Evolutionary conservation across 176 grass and related monocot genomes (phyloP).

Genomic region (Miscanthus lutarioriparius): DNA sequence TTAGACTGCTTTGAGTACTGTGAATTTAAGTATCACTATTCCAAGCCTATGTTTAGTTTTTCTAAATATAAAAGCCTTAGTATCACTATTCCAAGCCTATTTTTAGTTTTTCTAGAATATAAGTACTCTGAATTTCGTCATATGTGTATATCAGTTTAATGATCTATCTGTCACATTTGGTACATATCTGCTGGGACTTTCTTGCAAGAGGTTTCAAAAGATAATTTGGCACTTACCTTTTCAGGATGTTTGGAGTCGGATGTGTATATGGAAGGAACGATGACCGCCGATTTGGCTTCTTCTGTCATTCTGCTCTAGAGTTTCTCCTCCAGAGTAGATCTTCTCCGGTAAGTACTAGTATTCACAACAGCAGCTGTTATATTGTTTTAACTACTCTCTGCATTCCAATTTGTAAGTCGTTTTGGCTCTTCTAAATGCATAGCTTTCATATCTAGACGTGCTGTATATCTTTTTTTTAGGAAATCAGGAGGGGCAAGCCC

Average conservation of each 20-base stretch:
- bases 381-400: neutral
- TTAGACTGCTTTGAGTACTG: neutral
- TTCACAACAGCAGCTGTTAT: neutral
- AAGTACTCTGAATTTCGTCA: neutral
- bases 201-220: constrained; percentile 18
- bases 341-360: constrained; percentile 51
- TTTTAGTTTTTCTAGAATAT: neutral
- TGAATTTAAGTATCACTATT: neutral
- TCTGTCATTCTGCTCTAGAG: constrained; percentile 92
- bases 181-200: neutral
- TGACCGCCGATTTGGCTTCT: constrained; percentile 71
- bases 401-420: too few species aligned
- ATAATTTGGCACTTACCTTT: neutral
- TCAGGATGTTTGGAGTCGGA: constrained; percentile 78
- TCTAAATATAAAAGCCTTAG: neutral
- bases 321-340: constrained; percentile 73
- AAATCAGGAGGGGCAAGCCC: too few species aligned
- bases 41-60: neutral
- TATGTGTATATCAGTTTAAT: neutral
- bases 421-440: too few species aligned
- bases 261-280: constrained; percentile 82
- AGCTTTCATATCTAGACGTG: too few species aligned
- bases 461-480: too few species aligned
- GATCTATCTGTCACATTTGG: constrained; percentile 12
- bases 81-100: neutral